Evolutionary conservation across 495 filamentous ascomycete genomes (phyloP).

Genomic region (Daldinia decipiens): DNA sequence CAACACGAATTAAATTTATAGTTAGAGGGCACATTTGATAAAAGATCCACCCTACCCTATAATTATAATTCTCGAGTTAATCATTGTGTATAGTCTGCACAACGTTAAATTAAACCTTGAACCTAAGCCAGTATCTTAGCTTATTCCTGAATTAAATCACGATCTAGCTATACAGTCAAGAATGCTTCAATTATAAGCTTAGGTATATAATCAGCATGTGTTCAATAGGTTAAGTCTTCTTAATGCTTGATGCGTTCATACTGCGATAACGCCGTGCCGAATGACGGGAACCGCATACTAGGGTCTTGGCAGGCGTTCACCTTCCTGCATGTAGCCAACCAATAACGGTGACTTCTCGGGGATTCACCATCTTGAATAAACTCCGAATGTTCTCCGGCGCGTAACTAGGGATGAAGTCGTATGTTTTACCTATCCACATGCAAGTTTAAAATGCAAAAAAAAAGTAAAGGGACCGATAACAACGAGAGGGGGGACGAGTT

Average conservation of each 20-base stretch:
- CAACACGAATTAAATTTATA: too few species aligned
- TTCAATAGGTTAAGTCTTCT: too few species aligned
- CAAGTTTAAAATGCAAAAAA: neutral
- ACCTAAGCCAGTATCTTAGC: too few species aligned
- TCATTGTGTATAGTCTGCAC: too few species aligned
- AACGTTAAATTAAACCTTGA: too few species aligned
- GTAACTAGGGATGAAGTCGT: neutral
- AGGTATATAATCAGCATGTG: too few species aligned
- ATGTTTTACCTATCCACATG: neutral
- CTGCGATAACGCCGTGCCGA: conserved; percentile 24
- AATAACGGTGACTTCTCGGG: conserved; percentile 41
- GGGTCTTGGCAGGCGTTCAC: conserved; percentile 22
- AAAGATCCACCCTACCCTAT: too few species aligned
- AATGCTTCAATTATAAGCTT: too few species aligned
- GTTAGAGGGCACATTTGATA: too few species aligned
- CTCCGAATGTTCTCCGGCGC: conserved; percentile 33
- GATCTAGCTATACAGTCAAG: too few species aligned
- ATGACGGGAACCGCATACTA: conserved; percentile 20
- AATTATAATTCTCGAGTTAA: too few species aligned
- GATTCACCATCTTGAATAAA: conserved; percentile 14
- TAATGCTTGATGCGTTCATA: neutral
- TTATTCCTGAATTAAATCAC: too few species aligned
- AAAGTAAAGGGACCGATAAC: neutral
- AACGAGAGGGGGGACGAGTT: neutral
- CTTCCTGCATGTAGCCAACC: conserved; percentile 16